Evolutionary conservation across 2,329 filamentous ascomycete species (phyloP).

Genomic region (Venturia aucupariae): DNA sequence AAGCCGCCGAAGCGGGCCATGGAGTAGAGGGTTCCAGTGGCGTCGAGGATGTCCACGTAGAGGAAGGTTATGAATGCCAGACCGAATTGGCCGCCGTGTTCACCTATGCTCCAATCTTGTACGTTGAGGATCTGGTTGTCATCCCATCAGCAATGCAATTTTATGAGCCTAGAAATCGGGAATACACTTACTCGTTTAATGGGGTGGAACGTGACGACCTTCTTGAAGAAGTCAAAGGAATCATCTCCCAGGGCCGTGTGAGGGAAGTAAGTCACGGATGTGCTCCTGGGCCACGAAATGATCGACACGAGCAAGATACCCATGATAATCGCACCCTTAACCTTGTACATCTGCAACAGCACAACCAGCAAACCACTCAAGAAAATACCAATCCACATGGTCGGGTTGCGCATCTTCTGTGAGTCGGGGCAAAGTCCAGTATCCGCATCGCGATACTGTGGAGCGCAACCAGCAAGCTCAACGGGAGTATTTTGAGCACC

Average conservation of each 20-base stretch:
- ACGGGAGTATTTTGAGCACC: conserved; percentile 60
- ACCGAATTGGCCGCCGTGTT: conserved; percentile 66
- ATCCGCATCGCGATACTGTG: conserved; percentile 23
- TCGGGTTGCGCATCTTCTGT: conserved; percentile 71
- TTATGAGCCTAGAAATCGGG: too few relatives aligned
- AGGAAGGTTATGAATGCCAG: conserved; percentile 81
- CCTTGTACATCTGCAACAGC: conserved; percentile 72
- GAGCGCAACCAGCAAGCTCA: conserved; percentile 63
- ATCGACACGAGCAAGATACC: conserved; percentile 78
- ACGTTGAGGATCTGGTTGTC: conserved; percentile 50
- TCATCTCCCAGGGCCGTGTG: conserved; percentile 59
- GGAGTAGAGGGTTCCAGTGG: conserved; percentile 77
- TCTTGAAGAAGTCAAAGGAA: conserved; percentile 77
- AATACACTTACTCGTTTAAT: conserved; percentile 40
- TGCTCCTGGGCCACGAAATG: conserved; percentile 77
- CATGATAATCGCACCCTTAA: conserved; percentile 78
- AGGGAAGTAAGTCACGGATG: conserved; percentile 72
- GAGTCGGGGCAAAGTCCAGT: conserved; percentile 53
- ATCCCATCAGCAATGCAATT: conserved; percentile 18
- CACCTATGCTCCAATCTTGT: conserved; percentile 63
- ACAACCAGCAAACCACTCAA: conserved; percentile 73
- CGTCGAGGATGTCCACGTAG: conserved; percentile 83
- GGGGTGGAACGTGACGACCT: conserved; percentile 75
- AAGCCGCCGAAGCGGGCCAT: conserved; percentile 79
- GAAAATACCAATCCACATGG: conserved; percentile 85